Evolutionary conservation across 495 filamentous ascomycete species (phyloP), one percentile per base, ranked within the genome.

Genomic region (Aspergillus bridgeri): DNA sequence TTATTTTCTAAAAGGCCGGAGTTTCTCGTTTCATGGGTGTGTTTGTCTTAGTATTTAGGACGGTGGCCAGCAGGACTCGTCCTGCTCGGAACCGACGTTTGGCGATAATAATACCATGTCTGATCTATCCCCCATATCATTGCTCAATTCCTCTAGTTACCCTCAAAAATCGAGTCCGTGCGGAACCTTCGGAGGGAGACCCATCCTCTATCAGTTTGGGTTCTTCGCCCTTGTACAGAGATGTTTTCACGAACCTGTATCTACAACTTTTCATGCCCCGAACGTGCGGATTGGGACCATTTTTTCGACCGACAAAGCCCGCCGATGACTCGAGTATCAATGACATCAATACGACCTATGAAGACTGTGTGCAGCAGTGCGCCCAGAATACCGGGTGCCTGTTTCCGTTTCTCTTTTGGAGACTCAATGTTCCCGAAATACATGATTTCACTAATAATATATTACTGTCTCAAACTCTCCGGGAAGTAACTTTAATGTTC

Each of bases 351-450:
- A 73, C 69, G 0, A 59, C 67, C 5, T 6, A 33, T 8, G 66
- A 69, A 3, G 65, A 63, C 22, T 80, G 77, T 48, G 68, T 66
- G n/a, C 62, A 61, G 6, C 62, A 60, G 11, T 81, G 78, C 25
- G 60, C 62, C n/a, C 65, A 63, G 33, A 66, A 77, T 18, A 42
- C 60, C 0, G 69, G 70, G 11, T 79, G 78, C 55, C 58, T 79
- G 25, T 27, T 7, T 27, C n/a, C n/a, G n/a, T n/a, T n/a, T n/a
- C n/a, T n/a, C n/a, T n/a, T n/a, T n/a, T n/a, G n/a, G n/a, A n/a
- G n/a, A n/a, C n/a, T n/a, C n/a, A n/a, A n/a, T n/a, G n/a, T n/a
- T 27, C 25, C 25, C 25, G 25, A 4, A 27, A 27, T 27, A 27
- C 25, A n/a, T n/a, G n/a, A n/a, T n/a, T n/a, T n/a, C n/a, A n/a